Percentiles rank a stretch among this genome's conserved stretches.
These are phyloP conservation scores for Pseudocercospora crystallina DNA, from an alignment of 2,329 filamentous ascomycete species.

Conservation along the genomic window DNA sequence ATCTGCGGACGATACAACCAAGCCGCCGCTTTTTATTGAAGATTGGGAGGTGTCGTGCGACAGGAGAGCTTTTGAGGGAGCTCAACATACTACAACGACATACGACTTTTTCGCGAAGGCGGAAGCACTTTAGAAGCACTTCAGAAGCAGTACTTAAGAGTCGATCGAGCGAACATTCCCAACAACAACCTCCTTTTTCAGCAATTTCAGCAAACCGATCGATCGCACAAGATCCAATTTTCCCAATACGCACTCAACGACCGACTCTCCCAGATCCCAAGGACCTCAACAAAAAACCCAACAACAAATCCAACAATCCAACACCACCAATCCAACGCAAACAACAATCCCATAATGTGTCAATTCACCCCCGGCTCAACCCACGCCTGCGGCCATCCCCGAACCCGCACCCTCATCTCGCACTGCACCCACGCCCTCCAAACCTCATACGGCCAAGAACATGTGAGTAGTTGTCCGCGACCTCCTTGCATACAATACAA, in stretches of 20 bases:
- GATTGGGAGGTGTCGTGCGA: no score
- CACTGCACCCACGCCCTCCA: neutral
- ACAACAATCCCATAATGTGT: conserved; percentile 3
- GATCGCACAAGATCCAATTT: neutral
- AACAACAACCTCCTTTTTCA: neutral
- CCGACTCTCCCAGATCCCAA: no score
- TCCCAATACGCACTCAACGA: neutral
- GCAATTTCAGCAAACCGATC: neutral
- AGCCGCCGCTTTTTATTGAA: no score
- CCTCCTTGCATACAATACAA: neutral
- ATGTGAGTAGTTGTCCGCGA: neutral
- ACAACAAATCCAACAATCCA: neutral
- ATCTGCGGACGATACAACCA: no score
- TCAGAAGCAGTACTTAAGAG: no score
- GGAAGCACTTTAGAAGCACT: no score
- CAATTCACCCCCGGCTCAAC: conserved; percentile 7
- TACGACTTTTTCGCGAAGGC: no score
- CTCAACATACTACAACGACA: no score
- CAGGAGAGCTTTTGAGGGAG: no score
- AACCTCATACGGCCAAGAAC: neutral
- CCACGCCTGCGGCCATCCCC: conserved; percentile 13
- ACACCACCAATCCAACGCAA: neutral
- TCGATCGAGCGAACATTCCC: neutral
- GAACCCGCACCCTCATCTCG: conserved; percentile 9
- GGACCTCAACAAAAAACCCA: neutral